Base-by-base conservation (phyloP, 208 protist species). In the Kentomonas sorsogonicus region DNA sequence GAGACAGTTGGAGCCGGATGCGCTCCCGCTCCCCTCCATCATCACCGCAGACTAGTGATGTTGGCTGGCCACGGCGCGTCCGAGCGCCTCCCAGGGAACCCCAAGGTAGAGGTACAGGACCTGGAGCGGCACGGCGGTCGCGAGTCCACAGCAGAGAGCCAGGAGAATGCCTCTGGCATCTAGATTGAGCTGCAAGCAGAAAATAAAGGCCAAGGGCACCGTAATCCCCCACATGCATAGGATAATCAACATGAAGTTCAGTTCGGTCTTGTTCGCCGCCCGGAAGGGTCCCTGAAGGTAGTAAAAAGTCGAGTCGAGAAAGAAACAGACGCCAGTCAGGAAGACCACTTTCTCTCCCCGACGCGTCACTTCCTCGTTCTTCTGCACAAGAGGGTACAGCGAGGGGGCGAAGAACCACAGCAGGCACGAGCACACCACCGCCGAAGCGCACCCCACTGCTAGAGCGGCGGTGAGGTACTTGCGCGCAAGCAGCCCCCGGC, bases 231-330 rank as follows among this genome's bases (percentile, higher is more conserved):
- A 77, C 71, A 77, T 71, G 22, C 38, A 7, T 0, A 59, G 2
- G 5, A 55, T 3, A 5, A 69, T 26, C 34, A 69, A 62, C 0
- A 13, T 43, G 0, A 69, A 40, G 20, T 58, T 26, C 15, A 62
- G 39, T 11, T 43, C 33, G 43, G 68, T 71, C 16, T 60, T 41
- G 34, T 65, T 61, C n/a, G 53, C 43, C 7, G 65, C 71, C 20
- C 71, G 71, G 36, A 72, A 77, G 3, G 57, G 40, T 1, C 71
- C 71, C 34, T 72, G 57, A 10, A 63, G 9, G 4, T 45, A 56
- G 52, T 72, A 73, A 45, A 77, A 77, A 9, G 69, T 26, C 20
- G 53, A 43, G 45, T 77, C 66, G 10, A 60, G 39, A 15, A 69
- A 43, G 43, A 77, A 69, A 0, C 60, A 63, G 47, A 33, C 1